phyloP scores from a whole-genome alignment of 2,329 filamentous ascomycete species.

The Kalmusia sp. region DNA sequence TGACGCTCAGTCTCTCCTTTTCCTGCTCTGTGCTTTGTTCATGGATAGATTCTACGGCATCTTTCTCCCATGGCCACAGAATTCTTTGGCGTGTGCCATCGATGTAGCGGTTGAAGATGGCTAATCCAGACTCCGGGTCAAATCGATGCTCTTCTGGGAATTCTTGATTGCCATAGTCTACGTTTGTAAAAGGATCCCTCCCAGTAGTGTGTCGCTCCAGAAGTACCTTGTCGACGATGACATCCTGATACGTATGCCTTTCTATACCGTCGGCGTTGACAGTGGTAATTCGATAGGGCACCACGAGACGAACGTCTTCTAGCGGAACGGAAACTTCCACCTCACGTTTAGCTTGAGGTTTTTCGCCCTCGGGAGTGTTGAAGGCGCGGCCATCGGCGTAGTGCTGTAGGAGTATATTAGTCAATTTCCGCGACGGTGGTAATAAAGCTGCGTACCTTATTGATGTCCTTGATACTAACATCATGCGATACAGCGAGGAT shows the following conservation, averaged over 20 bases:
- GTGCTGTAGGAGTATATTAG: conserved; percentile 37
- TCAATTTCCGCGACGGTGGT: not conserved
- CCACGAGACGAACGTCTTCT: conserved; percentile 79
- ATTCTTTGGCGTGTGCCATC: conserved; percentile 40
- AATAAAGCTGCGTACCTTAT: conserved; percentile 39
- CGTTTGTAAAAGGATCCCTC: conserved; percentile 38
- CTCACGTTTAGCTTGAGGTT: conserved; percentile 52
- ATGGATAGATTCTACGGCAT: not conserved
- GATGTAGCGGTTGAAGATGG: conserved; percentile 45
- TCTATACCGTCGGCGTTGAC: conserved; percentile 62
- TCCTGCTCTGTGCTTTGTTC: conserved; percentile 10
- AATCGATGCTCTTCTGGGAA: conserved; percentile 38
- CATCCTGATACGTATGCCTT: conserved; percentile 65
- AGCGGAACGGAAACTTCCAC: conserved; percentile 68
- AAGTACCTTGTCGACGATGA: conserved; percentile 41
- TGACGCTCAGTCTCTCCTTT: not conserved
- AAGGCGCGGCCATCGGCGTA: conserved; percentile 52
- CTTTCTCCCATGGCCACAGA: conserved; percentile 41
- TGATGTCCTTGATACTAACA: conserved; percentile 48
- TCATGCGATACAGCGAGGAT: conserved; percentile 53
- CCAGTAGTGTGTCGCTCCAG: conserved; percentile 42
- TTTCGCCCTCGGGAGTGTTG: conserved; percentile 30
- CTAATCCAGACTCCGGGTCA: conserved; percentile 35
- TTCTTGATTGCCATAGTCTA: conserved; percentile 31
- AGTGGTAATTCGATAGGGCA: conserved; percentile 63